Evolutionary conservation across 1,139 yeast species (phyloP).

Genomic region (Hansenula sp.): DNA sequence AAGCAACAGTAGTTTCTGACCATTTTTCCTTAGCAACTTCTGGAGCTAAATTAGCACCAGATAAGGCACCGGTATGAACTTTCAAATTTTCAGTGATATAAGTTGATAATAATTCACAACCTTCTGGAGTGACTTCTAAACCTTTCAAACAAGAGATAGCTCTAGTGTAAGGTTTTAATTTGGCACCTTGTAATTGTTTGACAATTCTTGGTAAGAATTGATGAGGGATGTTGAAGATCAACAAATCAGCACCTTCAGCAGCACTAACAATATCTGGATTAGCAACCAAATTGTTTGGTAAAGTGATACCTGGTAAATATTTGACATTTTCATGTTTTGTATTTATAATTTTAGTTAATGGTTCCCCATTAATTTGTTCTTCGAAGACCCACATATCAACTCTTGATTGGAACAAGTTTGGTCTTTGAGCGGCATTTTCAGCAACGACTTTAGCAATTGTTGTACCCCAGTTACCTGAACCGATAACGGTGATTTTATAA

Average conservation of each 20-base stretch:
- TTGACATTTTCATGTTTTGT: slow-evolving; percentile 79
- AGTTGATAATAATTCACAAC: slow-evolving; percentile 71
- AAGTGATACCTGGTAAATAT: slow-evolving; percentile 69
- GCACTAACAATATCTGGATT: slow-evolving; percentile 73
- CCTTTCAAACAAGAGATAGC: slow-evolving; percentile 90
- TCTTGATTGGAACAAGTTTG: slow-evolving; percentile 55
- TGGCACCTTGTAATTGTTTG: slow-evolving; percentile 61
- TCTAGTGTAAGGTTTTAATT: slow-evolving; percentile 59
- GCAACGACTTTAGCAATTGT: slow-evolving; percentile 86
- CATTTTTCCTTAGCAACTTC: slow-evolving; percentile 86
- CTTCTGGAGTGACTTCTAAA: slow-evolving; percentile 70
- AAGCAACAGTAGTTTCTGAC: slow-evolving; percentile 90
- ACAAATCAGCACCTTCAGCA: slow-evolving; percentile 67
- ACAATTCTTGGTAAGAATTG: slow-evolving; percentile 75
- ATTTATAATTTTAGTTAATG: slow-evolving; percentile 79
- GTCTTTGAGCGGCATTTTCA: slow-evolving; percentile 67
- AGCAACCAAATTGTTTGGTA: slow-evolving; percentile 74
- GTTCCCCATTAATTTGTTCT: slow-evolving; percentile 62
- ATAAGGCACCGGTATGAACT: slow-evolving; percentile 80
- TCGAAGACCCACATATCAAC: slow-evolving; percentile 92
- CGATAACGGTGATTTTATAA: slow-evolving; percentile 56
- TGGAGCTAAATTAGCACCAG: slow-evolving; percentile 88
- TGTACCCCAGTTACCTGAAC: slow-evolving; percentile 84
- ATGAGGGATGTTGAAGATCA: slow-evolving; percentile 85
- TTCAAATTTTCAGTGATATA: slow-evolving; percentile 70